Base-by-base conservation (phyloP, 257 asterid species). In the Mitragyna speciosa region DNA sequence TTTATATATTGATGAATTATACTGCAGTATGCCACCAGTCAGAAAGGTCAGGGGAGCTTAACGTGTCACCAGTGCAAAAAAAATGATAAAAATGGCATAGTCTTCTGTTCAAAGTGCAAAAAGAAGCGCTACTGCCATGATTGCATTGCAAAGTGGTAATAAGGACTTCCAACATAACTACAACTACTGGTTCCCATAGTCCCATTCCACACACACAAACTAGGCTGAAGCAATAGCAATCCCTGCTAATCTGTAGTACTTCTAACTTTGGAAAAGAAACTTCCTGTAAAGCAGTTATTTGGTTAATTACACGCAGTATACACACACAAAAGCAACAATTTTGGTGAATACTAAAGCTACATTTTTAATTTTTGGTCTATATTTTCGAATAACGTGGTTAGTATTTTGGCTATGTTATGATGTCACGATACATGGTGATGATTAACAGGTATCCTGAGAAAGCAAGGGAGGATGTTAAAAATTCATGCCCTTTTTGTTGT, bases 71-170 rank as follows among this genome's bases (percentile, higher is more conserved):
- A 93, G 78, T 93, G 98, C 87, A 59, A 75, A 82, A 89, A 76
- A 76, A 78, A 81, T 49, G 49, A 78, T 77, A 85, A 83, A 80
- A 76, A 30, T 68, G 85, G 76, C 45, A 64, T 87, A 63, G 79
- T 86, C 81, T 31, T 81, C 79, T 92, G 98, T 88, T 88, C 87
- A 69, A 90, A 84, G 63, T 93, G 97, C 92, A 87, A 85, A 72
- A 83, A 70, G 84, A 93, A 88, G 76, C 90, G 87, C 76, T 92
- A 92, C 88, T 92, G 97, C 87, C 64, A 73, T 39, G 85, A 85
- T 20, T 93, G 98, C 91, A 87, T 92, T 81, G 79, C 75, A 15
- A 89, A 91, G 82, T 92, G 98, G 98, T 92, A 88, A 83, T 75
- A 49, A 81, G 59, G 66, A 31, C 28, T 83, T 36, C 56, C 83